Evolutionary conservation across 306 rosid genomes (phyloP).

Genomic region (Prunus kanzakura): DNA sequence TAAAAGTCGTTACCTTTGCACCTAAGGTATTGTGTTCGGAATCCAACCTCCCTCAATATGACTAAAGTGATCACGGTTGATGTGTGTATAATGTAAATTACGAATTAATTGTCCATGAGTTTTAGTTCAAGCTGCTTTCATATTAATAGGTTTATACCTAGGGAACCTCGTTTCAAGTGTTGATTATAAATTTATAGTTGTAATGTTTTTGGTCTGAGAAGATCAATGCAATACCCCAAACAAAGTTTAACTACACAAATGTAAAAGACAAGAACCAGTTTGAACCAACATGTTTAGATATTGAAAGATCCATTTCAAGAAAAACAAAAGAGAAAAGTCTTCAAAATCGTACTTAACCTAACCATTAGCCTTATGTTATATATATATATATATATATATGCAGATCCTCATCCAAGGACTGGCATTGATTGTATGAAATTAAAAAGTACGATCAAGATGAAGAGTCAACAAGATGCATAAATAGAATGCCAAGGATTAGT

Average conservation of each 20-base stretch:
- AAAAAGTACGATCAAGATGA: not conserved
- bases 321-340: not conserved
- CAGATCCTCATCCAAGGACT: not conserved
- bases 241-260: not conserved
- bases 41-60: no score
- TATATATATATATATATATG: no score
- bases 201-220: not conserved
- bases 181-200: not conserved
- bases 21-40: no score
- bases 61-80: no score
- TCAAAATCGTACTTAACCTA: not conserved
- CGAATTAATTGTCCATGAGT: no score
- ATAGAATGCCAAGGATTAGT: not conserved
- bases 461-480: not conserved
- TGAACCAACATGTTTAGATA: not conserved
- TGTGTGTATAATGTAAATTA: no score
- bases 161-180: not conserved
- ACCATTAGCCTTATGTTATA: not conserved
- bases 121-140: no score
- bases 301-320: not conserved
- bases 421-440: not conserved
- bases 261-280: not conserved
- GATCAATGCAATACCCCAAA: not conserved
- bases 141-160: no score
- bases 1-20: no score